Evolutionary conservation across 768 basidiomycete genomes (phyloP).

Genomic region (Naganishia antarctica): DNA sequence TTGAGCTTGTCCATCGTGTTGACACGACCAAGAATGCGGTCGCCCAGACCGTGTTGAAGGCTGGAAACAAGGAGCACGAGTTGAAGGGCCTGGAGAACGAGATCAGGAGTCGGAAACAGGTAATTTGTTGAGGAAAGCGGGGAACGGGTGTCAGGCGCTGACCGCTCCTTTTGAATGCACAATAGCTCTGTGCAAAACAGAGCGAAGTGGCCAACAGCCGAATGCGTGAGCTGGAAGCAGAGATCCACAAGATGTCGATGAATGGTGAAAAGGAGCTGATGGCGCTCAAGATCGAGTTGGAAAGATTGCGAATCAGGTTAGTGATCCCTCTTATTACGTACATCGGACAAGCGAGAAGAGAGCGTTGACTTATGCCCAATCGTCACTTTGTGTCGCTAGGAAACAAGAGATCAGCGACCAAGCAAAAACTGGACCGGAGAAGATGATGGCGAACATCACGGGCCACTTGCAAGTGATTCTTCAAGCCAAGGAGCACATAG

Average conservation of each 20-base stretch:
- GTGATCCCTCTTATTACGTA: slow-evolving; percentile 15
- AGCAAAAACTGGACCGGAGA: slow-evolving; percentile 20
- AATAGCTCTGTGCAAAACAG: slow-evolving; percentile 36
- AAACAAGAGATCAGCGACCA: slow-evolving; percentile 25
- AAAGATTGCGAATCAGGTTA: slow-evolving; percentile 44
- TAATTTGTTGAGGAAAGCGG: slow-evolving; percentile 26
- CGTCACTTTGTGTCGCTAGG: background rate
- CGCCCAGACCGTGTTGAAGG: slow-evolving; percentile 6
- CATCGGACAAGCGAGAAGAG: background rate
- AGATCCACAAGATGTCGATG: slow-evolving; percentile 41
- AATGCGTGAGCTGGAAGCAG: slow-evolving; percentile 40
- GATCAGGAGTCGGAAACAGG: slow-evolving; percentile 39
- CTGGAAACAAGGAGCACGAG: slow-evolving; percentile 22
- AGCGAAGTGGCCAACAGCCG: slow-evolving; percentile 39
- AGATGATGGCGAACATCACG: slow-evolving; percentile 34
- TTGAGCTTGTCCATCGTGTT: slow-evolving; percentile 8
- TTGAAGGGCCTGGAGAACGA: slow-evolving; percentile 20
- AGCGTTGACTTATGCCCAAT: background rate
- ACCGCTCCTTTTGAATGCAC: background rate
- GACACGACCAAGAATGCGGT: slow-evolving; percentile 20
- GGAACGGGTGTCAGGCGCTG: background rate
- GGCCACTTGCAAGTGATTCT: slow-evolving; percentile 42
- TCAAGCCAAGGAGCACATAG: slow-evolving; percentile 44
- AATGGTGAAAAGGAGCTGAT: slow-evolving; percentile 46
- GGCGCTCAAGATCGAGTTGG: slow-evolving; percentile 40